These are phyloP conservation scores for Fusarium ambrosium DNA, from an alignment of 2,329 filamentous ascomycete species.

Conservation along the genomic window DNA sequence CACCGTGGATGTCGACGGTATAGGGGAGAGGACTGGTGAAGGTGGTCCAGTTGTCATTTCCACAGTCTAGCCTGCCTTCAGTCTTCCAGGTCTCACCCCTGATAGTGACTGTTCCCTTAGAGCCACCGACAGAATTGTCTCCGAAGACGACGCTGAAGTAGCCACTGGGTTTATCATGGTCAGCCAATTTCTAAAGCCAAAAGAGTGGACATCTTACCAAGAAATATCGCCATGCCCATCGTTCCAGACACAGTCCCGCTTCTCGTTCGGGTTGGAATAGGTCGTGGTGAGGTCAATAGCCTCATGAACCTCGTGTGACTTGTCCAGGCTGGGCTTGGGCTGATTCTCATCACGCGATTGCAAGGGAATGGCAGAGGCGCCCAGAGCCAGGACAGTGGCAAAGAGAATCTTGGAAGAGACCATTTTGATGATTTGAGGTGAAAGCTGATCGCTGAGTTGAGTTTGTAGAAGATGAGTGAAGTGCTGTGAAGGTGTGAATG, in stretches of 20 bases:
- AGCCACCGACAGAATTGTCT: background rate
- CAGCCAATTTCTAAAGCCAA: background rate
- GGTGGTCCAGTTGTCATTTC: constrained; percentile 1
- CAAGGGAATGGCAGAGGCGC: background rate
- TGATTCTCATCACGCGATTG: background rate
- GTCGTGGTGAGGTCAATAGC: background rate
- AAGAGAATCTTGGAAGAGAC: background rate
- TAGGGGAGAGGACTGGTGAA: constrained; percentile 6
- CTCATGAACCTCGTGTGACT: background rate
- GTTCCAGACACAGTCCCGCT: constrained; percentile 3
- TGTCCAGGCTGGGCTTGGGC: background rate
- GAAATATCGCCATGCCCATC: constrained; percentile 2
- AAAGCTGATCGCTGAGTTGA: background rate
- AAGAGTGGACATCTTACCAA: background rate
- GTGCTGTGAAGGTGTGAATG: background rate
- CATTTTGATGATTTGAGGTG: background rate
- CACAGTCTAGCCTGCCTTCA: background rate
- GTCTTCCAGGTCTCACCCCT: background rate
- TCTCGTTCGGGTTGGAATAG: background rate
- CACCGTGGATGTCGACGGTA: constrained; percentile 2
- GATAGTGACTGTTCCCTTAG: background rate
- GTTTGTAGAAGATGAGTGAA: background rate
- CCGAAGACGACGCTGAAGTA: constrained; percentile 10
- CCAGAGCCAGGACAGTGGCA: background rate
- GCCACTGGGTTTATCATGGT: background rate